These are phyloP conservation scores for Dictyostelium intermedium DNA, from an alignment of 78 protist species.

Conservation along the genomic window DNA sequence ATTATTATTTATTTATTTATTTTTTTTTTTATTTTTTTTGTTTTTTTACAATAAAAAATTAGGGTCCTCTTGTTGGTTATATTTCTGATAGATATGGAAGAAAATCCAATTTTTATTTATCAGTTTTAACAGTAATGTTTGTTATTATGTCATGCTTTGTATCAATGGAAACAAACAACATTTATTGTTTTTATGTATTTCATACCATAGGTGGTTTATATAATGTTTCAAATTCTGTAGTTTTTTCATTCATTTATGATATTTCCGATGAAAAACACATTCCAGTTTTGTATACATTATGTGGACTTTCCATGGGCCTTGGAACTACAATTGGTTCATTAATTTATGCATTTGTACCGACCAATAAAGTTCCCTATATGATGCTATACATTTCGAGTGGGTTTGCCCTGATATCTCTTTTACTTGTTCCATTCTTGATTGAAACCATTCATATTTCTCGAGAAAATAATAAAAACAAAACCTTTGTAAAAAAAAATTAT, in stretches of 20 bases:
- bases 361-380: background rate
- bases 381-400: background rate
- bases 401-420: background rate
- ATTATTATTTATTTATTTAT: background rate
- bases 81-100: constrained; percentile 38
- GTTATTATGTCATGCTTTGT: background rate
- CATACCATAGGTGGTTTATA: constrained; percentile 35
- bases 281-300: background rate
- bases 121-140: background rate
- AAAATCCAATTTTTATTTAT: background rate
- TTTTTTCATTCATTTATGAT: constrained; percentile 23
- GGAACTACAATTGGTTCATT: background rate
- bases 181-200: background rate
- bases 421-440: background rate
- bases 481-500: background rate
- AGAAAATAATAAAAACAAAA: background rate
- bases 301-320: background rate
- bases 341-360: background rate
- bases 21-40: background rate
- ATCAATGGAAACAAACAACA: background rate
- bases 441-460: background rate
- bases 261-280: constrained; percentile 7
- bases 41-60: no score
- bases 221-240: background rate
- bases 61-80: background rate